Base-by-base conservation (phyloP, 2,329 filamentous ascomycete species). In the Corynespora cassiicola region DNA sequence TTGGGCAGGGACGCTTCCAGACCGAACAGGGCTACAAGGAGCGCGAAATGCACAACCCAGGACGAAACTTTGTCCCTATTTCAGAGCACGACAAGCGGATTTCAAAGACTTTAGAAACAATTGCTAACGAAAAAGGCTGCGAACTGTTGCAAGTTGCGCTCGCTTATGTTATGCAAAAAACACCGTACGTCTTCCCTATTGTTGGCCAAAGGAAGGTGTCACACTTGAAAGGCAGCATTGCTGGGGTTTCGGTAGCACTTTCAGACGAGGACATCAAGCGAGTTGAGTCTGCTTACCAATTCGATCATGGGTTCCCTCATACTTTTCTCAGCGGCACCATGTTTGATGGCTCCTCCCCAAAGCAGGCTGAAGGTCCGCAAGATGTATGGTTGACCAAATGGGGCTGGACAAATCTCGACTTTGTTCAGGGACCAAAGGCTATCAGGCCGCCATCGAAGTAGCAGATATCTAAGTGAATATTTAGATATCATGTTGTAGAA, bases 161-260 rank as follows among this genome's bases (percentile, higher is more conserved):
- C 22, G 86, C 87, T 2, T 90, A 90, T 58, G 81, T 90, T 4
- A 76, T 86, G 73, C 76, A 80, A 53, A 90, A 90, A 69, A 73
- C 81, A 1, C 82, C 85, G 0, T 84, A 87, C 47, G 86, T 90
- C 8, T 88, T 88, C 56, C 88, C 87, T 0, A 82, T 91, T 21
- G 75, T 90, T 7, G 87, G 87, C 5, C 84, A 85, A 0, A 76
- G 86, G n/a, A 90, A 84, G 54, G 64, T 88, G 7, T 81, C 85
- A 27, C 86, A 90, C 59, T 69, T 91, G 33, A 80, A 83, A 79
- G 79, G 72, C 11, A 84, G 82, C 53, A 80, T 85, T 41, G 69
- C 77, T 52, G 80, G 78, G 0, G 52, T 85, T 38, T 69, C 58
- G 4, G 57, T 85, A 22, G 50, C 59, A 15, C 63, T 85, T 32